phyloP scores from a whole-genome alignment of 2,329 filamentous ascomycete genomes.

The Botrytis elliptica region DNA sequence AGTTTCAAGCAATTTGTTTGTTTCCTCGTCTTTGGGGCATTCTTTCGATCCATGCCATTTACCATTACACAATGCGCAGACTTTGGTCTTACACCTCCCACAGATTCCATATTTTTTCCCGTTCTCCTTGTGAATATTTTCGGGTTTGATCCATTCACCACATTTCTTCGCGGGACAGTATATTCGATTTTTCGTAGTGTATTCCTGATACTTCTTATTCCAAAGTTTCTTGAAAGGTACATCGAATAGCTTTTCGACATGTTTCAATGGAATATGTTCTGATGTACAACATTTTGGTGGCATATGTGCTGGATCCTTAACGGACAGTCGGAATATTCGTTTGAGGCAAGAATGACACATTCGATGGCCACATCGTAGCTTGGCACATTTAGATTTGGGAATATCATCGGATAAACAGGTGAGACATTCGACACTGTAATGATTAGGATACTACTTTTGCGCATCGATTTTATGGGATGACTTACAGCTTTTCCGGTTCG shows the following conservation, averaged over 20 bases:
- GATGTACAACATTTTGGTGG: slow-evolving; percentile 77
- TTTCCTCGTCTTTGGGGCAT: slow-evolving; percentile 71
- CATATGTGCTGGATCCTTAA: slow-evolving; percentile 78
- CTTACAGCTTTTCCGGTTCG: slow-evolving; percentile 37
- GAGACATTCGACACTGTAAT: slow-evolving; percentile 64
- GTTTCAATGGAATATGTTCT: slow-evolving; percentile 70
- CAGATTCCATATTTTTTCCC: slow-evolving; percentile 69
- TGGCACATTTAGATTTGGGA: slow-evolving; percentile 61
- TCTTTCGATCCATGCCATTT: slow-evolving; percentile 69
- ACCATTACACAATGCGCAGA: slow-evolving; percentile 71
- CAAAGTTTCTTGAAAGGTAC: slow-evolving; percentile 71
- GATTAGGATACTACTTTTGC: slow-evolving; percentile 24
- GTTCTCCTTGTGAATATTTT: slow-evolving; percentile 59
- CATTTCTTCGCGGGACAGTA: slow-evolving; percentile 75
- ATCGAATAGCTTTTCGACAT: slow-evolving; percentile 75
- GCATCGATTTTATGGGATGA: background rate
- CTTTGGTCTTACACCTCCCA: slow-evolving; percentile 66
- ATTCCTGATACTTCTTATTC: slow-evolving; percentile 80
- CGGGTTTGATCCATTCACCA: slow-evolving; percentile 76
- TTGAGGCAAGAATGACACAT: slow-evolving; percentile 79
- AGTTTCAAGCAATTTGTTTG: slow-evolving; percentile 60
- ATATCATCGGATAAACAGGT: slow-evolving; percentile 69
- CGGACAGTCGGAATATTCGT: slow-evolving; percentile 70
- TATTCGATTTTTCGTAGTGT: slow-evolving; percentile 68
- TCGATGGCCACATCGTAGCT: slow-evolving; percentile 73